These are phyloP conservation scores for Mollisiaceae sp. DNA, from an alignment of 2,329 filamentous ascomycete genomes.

Conservation along the genomic window DNA sequence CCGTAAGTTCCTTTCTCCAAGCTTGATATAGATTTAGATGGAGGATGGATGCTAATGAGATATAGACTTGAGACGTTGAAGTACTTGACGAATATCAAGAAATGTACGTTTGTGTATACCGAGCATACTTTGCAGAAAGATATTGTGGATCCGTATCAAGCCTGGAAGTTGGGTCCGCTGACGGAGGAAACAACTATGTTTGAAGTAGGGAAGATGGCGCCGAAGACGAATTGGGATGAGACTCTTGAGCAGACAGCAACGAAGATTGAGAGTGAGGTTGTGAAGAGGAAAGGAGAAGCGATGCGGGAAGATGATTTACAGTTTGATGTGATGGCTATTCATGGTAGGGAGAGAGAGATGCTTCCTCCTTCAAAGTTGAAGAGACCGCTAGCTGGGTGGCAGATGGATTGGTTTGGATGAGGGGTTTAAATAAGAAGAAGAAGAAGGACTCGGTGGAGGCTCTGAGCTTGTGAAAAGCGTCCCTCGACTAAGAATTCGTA, in stretches of 20 bases:
- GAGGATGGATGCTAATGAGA: background rate
- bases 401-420: conserved; percentile 23
- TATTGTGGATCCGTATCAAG: background rate
- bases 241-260: background rate
- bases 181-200: conserved; percentile 8
- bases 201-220: background rate
- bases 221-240: background rate
- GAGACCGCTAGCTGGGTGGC: conserved; percentile 1
- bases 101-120: conserved; percentile 18
- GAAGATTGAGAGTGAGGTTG: background rate
- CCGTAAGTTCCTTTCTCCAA: conserved; percentile 16
- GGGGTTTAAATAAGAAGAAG: too few species aligned
- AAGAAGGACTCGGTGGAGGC: too few species aligned
- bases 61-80: conserved; percentile 2
- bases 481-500: too few species aligned
- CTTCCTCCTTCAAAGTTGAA: conserved; percentile 3
- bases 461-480: too few species aligned
- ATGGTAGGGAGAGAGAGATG: conserved; percentile 16
- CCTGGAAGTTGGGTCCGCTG: conserved; percentile 20
- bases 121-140: conserved; percentile 16
- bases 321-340: conserved; percentile 18
- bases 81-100: conserved; percentile 15
- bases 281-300: background rate
- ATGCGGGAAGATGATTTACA: conserved; percentile 8
- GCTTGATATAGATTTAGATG: background rate